Evolutionary conservation across 768 basidiomycete species (phyloP), one percentile per base, ranked within the genome.

Genomic region (Boletus bicolor): DNA sequence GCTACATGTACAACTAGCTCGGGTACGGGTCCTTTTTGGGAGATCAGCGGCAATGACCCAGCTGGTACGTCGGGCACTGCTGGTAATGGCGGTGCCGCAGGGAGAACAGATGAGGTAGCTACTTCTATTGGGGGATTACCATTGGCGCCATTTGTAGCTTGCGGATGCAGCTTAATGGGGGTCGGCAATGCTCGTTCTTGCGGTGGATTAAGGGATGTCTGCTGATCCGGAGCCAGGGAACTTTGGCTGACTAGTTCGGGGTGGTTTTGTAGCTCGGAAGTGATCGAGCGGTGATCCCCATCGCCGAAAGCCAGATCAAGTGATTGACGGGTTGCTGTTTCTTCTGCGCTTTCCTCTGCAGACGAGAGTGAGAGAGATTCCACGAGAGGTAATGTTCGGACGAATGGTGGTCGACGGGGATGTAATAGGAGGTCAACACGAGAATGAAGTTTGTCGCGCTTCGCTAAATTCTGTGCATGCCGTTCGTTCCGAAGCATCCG

Each of bases 401-500:
- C 76, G 12, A 90, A 71, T 8, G 91, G 87, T 9, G 92, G 92
- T 5, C 89, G 76, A 21, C 90, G 85, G 44, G 91, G 91, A 63
- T 93, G 92, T 11, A 94, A 66, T 24, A 92, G 72, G 28, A 85
- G 67, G 54, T 89, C 88, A 45, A 88, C 64, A 36, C 72, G 72
- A 21, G 64, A 72, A 56, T 77, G 71, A 32, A 67, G 46, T 35
- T 62, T 49, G 39, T 62, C 53, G 47, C 44, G 58, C 21, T 59
- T 49, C 26, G 38, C 38, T 24, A 58, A 51, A 53, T 48, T 60
- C 64, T 73, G 57, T 48, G 46, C 10, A 50, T 42, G 38, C 5
- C 9, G 39, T n/a, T 56, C 32, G 36, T 57, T 53, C 35, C 39
- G 21, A 37, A 44, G 7, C 45, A 14, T 39, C 30, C n/a, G 4